Conservation (phyloP, 352 stramenopile genomes). For the Phytophthora pini region DNA sequence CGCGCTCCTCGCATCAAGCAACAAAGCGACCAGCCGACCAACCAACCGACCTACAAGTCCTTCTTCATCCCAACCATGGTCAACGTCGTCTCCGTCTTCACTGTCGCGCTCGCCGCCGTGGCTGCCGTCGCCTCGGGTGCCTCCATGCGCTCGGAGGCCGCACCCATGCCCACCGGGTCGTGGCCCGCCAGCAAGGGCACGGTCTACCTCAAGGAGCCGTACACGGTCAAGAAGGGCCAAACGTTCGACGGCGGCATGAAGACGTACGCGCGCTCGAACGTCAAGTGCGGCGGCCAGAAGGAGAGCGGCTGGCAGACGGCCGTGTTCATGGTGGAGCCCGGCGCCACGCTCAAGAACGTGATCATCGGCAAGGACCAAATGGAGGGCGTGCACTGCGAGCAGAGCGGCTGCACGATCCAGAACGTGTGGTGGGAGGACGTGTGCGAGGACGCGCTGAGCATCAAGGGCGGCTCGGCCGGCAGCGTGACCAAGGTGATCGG, state of each 20-base stretch:
- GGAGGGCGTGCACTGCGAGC: constrained; percentile 17
- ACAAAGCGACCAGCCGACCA: constrained; percentile 7
- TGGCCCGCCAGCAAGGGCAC: constrained; percentile 32
- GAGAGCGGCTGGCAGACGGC: constrained; percentile 25
- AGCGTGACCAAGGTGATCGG: constrained; percentile 23
- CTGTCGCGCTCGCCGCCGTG: constrained; percentile 9
- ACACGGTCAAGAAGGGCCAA: constrained; percentile 36
- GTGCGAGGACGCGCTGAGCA: constrained; percentile 38
- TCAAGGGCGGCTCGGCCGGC: constrained; percentile 20
- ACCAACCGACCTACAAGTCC: background rate
- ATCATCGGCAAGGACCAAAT: too few species aligned
- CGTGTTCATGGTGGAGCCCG: constrained; percentile 31
- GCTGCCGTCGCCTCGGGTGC: constrained; percentile 18
- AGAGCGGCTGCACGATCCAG: constrained; percentile 29
- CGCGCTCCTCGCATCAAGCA: constrained; percentile 12
- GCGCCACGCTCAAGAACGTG: background rate
- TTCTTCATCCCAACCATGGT: constrained; percentile 8
- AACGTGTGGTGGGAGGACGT: constrained; percentile 41
- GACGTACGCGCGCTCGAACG: constrained; percentile 56
- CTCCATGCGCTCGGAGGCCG: constrained; percentile 17
- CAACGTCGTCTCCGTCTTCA: constrained; percentile 18
- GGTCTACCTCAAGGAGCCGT: constrained; percentile 23
- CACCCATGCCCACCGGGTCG: constrained; percentile 28
- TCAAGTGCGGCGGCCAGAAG: constrained; percentile 36
- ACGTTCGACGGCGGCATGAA: constrained; percentile 53